Evolutionary conservation across 1,139 yeast species (phyloP), one percentile per base, ranked within the genome.

Genomic region (Diutina mesorugosa): DNA sequence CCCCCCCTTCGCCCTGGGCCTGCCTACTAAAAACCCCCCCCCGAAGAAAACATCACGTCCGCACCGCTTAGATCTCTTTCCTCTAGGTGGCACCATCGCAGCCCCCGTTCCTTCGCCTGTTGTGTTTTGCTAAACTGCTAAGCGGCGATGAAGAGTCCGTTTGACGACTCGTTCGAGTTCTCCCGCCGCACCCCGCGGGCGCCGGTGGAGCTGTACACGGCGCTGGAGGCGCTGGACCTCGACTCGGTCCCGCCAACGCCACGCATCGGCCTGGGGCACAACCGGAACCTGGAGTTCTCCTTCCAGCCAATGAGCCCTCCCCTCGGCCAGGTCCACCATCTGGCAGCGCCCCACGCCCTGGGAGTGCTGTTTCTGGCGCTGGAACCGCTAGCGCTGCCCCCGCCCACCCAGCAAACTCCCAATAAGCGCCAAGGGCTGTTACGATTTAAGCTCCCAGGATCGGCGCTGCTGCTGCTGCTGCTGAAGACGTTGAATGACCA

Each of bases 401-500:
- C 51, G 9, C 51, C 51, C 1, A 18, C 53, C 3, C 18, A 16
- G 1, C 32, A 30, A 4, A 32, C 26, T 29, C 45, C 32, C 4
- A 38, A 30, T 28, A 32, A 50, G 28, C 53, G 53, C 10, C 41
- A 50, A 9, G 45, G 45, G 28, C 32, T 32, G 32, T 50, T 50
- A 32, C 53, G 53, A 4, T 50, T 50, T 28, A 30, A 50, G 45
- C 28, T 50, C 10, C 53, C 53, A 4, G n/a, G 41, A 1, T 38
- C 32, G 41, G 28, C 45, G 8, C 53, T 50, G 53, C 53, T 50
- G 53, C 21, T 16, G 35, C 53, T 50, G 53, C 53, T 50, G 53
- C 53, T 50, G 53, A 50, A 50, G 28, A 50, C 53, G 6, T 32
- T 50, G 7, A 16, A 47, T 21, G 53, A 50, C 29, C 35, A 47